These are phyloP conservation scores for Telfairia occidentalis DNA, from an alignment of 331 rosid genomes.

Conservation along the genomic window DNA sequence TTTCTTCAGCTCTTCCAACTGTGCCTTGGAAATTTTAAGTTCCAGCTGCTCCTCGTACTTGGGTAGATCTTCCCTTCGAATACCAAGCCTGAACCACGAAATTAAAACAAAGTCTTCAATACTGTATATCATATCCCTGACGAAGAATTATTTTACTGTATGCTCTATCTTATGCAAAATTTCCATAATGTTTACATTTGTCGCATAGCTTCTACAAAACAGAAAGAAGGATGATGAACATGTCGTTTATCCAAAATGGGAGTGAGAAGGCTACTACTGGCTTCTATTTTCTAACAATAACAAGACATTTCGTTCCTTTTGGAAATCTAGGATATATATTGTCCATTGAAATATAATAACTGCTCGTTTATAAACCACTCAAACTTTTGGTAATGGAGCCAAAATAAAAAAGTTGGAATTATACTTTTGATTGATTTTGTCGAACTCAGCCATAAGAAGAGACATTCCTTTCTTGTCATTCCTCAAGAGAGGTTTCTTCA, in stretches of 20 bases:
- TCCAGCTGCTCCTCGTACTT: conserved; percentile 78
- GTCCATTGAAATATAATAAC: not conserved
- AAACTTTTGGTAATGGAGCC: not conserved
- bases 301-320: not conserved
- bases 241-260: not conserved
- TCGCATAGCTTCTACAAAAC: not conserved
- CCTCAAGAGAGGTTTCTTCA: conserved; percentile 78
- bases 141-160: not conserved
- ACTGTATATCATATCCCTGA: not conserved
- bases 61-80: conserved; percentile 63
- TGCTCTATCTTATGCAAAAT: not conserved
- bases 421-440: conserved; percentile 70
- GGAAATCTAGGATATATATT: not conserved
- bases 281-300: not conserved
- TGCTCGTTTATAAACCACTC: not conserved
- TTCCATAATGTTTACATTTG: not conserved
- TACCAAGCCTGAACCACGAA: conserved; percentile 47
- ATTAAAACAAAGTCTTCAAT: not conserved
- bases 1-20: conserved; percentile 72
- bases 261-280: not conserved
- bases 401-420: not conserved
- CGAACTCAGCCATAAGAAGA: conserved; percentile 76
- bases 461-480: conserved; percentile 84
- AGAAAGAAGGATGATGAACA: not conserved
- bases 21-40: conserved; percentile 68